These are phyloP conservation scores for Podaxis sp. DNA, from an alignment of 768 basidiomycete species.

Conservation along the genomic window DNA sequence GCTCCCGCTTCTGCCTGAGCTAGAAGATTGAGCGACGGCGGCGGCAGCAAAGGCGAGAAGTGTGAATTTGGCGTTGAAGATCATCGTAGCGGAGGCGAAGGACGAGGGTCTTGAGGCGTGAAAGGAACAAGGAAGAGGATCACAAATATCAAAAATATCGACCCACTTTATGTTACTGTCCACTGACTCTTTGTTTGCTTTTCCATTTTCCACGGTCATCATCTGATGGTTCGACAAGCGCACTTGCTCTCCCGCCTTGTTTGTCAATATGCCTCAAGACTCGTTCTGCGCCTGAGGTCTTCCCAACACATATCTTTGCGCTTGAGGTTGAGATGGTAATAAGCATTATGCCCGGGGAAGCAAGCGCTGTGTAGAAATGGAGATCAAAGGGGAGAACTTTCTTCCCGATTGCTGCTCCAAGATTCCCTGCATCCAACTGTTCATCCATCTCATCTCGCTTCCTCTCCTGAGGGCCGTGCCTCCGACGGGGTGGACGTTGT, in stretches of 20 bases:
- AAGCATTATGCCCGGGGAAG: not conserved
- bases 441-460: not conserved
- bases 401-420: not conserved
- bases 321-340: not conserved
- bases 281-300: too few species aligned
- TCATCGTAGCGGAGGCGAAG: not conserved
- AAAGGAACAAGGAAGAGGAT: not conserved
- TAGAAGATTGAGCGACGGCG: conserved; percentile 2
- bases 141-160: not conserved
- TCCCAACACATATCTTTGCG: too few species aligned
- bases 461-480: not conserved
- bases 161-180: not conserved
- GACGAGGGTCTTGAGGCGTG: too few species aligned
- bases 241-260: not conserved
- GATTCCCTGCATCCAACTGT: not conserved
- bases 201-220: conserved; percentile 8
- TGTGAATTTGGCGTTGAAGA: not conserved
- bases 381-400: not conserved
- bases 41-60: not conserved
- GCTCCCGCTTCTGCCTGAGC: not conserved
- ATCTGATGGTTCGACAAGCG: not conserved
- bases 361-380: not conserved
- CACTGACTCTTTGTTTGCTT: not conserved
- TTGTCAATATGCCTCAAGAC: not conserved
- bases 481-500: not conserved